These are phyloP conservation scores for Rauvolfia tetraphylla DNA, from an alignment of 257 asterid species.

Conservation along the genomic window DNA sequence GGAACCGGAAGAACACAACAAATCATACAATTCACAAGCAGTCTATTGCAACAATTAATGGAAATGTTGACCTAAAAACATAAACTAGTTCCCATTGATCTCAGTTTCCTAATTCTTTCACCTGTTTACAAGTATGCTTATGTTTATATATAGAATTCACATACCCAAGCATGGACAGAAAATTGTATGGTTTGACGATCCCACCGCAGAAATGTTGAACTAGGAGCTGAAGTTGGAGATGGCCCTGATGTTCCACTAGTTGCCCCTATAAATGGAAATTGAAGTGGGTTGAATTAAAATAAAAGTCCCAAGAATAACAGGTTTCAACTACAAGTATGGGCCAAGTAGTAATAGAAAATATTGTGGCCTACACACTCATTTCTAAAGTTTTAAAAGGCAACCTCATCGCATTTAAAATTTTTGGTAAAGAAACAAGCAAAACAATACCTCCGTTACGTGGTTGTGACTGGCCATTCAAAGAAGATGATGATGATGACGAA, in stretches of 20 bases:
- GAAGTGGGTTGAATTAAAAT: slow-evolving; percentile 1
- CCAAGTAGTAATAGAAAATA: background rate
- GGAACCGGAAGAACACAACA: background rate
- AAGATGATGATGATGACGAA: slow-evolving; percentile 50
- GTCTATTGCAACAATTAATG: background rate
- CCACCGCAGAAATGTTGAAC: slow-evolving; percentile 62
- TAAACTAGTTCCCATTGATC: background rate
- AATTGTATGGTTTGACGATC: slow-evolving; percentile 72
- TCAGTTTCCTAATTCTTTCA: background rate
- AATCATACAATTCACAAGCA: background rate
- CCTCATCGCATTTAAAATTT: background rate
- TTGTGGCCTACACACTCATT: background rate
- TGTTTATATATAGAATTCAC: slow-evolving; percentile 15
- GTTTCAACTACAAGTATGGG: background rate
- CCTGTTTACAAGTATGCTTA: background rate
- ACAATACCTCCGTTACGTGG: slow-evolving; percentile 52
- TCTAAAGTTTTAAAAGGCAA: background rate
- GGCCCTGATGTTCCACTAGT: slow-evolving; percentile 64
- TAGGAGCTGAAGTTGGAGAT: slow-evolving; percentile 51
- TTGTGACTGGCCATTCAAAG: slow-evolving; percentile 47
- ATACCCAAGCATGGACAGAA: slow-evolving; percentile 97
- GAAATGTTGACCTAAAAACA: background rate
- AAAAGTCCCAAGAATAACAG: background rate
- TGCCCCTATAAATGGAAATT: slow-evolving; percentile 47
- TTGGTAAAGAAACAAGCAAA: background rate